Evolutionary conservation across 768 basidiomycete genomes (phyloP).

Genomic region (Lactarius deliciosus): DNA sequence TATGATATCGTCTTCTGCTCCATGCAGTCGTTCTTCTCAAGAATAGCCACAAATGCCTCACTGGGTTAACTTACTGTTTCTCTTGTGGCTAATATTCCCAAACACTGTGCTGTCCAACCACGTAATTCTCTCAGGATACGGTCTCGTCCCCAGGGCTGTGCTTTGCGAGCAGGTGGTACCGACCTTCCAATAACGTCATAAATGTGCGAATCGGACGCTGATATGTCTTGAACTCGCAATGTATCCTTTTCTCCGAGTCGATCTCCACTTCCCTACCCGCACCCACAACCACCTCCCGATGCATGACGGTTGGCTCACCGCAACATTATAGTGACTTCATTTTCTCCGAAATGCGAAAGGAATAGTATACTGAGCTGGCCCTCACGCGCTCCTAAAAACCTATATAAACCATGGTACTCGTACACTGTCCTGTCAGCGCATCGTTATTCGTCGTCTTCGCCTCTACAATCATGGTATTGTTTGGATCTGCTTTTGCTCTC

Average conservation of each 20-base stretch:
- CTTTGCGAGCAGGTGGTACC: neutral
- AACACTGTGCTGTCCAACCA: neutral
- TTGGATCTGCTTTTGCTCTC: neutral
- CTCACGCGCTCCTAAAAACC: neutral
- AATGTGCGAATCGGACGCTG: neutral
- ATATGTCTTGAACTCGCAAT: neutral
- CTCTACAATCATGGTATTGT: constrained; percentile 3
- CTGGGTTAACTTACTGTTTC: neutral
- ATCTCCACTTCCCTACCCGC: neutral
- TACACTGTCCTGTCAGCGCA: neutral
- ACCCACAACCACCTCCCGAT: neutral
- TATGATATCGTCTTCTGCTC: neutral
- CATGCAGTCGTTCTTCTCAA: neutral
- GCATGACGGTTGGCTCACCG: neutral
- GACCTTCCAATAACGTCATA: neutral
- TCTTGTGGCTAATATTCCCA: neutral
- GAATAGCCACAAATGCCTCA: neutral
- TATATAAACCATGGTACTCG: neutral
- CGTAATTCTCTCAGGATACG: neutral
- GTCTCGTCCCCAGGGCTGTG: neutral
- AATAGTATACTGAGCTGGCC: neutral
- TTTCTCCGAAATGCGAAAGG: neutral
- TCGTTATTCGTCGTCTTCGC: neutral
- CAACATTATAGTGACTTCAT: neutral
- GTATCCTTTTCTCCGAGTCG: neutral